Conservation (phyloP, 768 basidiomycete species). For the Leccinum ochraceum region DNA sequence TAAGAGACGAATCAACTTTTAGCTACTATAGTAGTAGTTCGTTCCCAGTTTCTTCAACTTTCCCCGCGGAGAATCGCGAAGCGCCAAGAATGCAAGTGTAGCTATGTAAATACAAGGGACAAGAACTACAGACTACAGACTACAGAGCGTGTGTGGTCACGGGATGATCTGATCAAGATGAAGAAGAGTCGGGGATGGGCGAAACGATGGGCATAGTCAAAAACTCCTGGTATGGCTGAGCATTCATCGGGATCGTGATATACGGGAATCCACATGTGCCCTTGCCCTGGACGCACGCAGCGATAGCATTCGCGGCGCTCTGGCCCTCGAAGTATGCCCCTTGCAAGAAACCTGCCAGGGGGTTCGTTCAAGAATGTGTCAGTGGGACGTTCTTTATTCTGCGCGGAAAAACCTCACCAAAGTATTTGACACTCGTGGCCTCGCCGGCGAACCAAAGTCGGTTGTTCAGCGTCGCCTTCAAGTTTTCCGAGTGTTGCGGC, state of each 20-base stretch:
- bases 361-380: not conserved
- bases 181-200: not conserved
- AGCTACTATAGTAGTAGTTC: no score
- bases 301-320: constrained; percentile 40
- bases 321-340: constrained; percentile 60
- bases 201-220: constrained; percentile 12
- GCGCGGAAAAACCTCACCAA: constrained; percentile 41
- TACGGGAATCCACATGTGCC: constrained; percentile 30
- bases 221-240: constrained; percentile 32
- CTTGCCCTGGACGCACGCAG: constrained; percentile 40
- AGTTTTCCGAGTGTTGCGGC: constrained; percentile 52
- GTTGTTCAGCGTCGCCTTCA: constrained; percentile 51
- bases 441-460: constrained; percentile 66
- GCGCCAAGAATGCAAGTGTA: not conserved
- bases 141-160: not conserved
- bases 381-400: not conserved
- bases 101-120: not conserved
- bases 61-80: not conserved
- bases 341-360: constrained; percentile 49
- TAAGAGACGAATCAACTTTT: no score
- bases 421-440: constrained; percentile 57
- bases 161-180: not conserved
- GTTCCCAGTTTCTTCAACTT: not conserved
- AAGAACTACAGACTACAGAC: not conserved
- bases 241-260: constrained; percentile 31